A percentile compares a stretch with the other conserved stretches of the same genome.
Evolutionary conservation across 176 grass and related monocot genomes (phyloP).

Genomic region (Dactylis glomerata): DNA sequence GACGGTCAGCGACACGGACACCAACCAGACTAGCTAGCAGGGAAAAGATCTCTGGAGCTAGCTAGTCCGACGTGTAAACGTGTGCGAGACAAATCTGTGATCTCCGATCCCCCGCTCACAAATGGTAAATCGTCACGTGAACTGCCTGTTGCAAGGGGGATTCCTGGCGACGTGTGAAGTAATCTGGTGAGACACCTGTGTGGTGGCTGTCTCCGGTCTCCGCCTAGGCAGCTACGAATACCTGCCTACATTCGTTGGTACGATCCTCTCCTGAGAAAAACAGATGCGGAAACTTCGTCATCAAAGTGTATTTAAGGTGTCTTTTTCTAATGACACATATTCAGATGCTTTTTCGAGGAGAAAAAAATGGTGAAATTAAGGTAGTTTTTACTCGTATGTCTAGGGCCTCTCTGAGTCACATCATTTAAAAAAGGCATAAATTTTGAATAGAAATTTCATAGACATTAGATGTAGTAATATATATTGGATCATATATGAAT

Average conservation of each 20-base stretch:
- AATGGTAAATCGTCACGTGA: slow-evolving; percentile 36
- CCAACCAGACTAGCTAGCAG: not conserved
- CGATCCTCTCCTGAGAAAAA: not conserved
- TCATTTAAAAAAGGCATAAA: not conserved
- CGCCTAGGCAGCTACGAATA: not conserved
- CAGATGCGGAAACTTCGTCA: not conserved
- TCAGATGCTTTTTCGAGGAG: too few species aligned
- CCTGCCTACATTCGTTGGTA: not conserved
- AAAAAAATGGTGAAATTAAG: too few species aligned
- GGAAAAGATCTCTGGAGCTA: slow-evolving; percentile 29
- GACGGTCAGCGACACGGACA: slow-evolving; percentile 36
- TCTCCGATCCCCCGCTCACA: not conserved
- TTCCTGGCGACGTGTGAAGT: not conserved
- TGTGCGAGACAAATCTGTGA: slow-evolving; percentile 16
- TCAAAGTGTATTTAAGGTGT: not conserved
- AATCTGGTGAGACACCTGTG: slow-evolving; percentile 41
- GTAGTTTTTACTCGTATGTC: not conserved
- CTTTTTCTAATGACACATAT: too few species aligned
- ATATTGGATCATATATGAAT: too few species aligned
- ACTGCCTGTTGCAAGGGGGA: not conserved
- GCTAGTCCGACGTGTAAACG: not conserved
- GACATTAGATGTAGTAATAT: too few species aligned
- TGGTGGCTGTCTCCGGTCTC: not conserved
- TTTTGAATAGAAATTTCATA: too few species aligned
- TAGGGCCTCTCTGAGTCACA: not conserved